Percentiles rank a stretch among this genome's conserved stretches.
Conservation (phyloP, 306 rosid genomes). For the Malus fusca region DNA sequence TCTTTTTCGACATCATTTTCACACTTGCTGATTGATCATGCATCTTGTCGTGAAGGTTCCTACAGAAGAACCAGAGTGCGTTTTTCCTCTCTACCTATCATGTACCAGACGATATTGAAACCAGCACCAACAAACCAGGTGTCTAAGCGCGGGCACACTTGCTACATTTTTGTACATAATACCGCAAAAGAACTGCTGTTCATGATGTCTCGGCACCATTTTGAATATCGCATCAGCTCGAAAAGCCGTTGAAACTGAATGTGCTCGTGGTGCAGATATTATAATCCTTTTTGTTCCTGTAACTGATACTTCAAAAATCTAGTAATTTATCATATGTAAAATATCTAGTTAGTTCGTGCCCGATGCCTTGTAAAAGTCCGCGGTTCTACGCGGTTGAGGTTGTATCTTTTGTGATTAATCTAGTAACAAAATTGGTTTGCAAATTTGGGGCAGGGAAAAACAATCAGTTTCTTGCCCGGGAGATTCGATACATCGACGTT, state of each 20-base stretch:
- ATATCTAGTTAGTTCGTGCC: background rate
- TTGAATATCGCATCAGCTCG: background rate
- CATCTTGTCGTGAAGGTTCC: conserved; percentile 51
- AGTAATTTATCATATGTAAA: background rate
- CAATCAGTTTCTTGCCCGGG: background rate
- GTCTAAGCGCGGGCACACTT: conserved; percentile 15
- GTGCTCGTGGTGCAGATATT: background rate
- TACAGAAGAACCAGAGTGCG: conserved; percentile 46
- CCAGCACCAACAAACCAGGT: conserved; percentile 39
- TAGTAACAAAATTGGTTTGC: background rate
- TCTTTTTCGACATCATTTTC: background rate
- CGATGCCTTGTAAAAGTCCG: background rate
- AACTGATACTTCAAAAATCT: background rate
- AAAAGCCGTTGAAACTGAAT: background rate
- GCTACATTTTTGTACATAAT: conserved; percentile 17
- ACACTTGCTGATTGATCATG: background rate
- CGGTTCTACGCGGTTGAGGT: background rate
- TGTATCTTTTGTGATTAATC: background rate
- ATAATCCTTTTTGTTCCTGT: background rate
- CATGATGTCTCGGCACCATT: background rate
- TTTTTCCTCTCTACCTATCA: conserved; percentile 65
- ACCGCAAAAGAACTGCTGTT: background rate
- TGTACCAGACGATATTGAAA: conserved; percentile 49
- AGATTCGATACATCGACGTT: background rate
- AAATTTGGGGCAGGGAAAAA: background rate